A percentile compares a stretch with the other conserved stretches of the same genome.
Evolutionary conservation across 805 yeast genomes (phyloP).

Genomic region (Myxozyma neotropica): DNA sequence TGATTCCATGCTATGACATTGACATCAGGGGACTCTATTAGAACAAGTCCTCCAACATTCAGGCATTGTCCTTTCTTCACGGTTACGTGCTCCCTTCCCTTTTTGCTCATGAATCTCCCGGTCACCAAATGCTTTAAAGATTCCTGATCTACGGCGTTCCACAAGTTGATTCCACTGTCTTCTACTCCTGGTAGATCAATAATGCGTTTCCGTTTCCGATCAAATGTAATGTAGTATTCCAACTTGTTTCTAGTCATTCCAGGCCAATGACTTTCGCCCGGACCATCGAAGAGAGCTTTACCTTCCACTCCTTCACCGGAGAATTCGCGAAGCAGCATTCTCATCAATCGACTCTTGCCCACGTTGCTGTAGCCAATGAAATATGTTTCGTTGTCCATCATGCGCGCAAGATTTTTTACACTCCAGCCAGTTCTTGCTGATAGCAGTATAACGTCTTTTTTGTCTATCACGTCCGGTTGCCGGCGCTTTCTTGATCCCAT

Average conservation of each 20-base stretch:
- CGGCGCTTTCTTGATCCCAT: neutral
- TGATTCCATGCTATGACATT: conserved; percentile 41
- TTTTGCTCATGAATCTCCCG: conserved; percentile 24
- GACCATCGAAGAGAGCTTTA: conserved; percentile 42
- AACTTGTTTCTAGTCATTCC: conserved; percentile 67
- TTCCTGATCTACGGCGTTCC: conserved; percentile 36
- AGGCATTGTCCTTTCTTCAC: conserved; percentile 35
- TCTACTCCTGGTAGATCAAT: conserved; percentile 42
- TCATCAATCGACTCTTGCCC: conserved; percentile 77
- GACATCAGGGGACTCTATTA: conserved; percentile 36
- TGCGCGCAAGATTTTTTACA: conserved; percentile 45
- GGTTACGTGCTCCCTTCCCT: conserved; percentile 35
- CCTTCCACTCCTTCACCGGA: neutral
- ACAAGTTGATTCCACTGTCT: conserved; percentile 31
- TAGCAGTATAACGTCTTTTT: conserved; percentile 49
- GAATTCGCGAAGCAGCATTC: conserved; percentile 57
- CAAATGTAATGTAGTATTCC: conserved; percentile 44
- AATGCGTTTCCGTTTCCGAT: conserved; percentile 37
- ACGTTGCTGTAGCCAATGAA: conserved; percentile 89
- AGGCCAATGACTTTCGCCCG: conserved; percentile 53
- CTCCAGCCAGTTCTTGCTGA: conserved; percentile 62
- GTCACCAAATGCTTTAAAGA: conserved; percentile 21
- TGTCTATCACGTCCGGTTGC: neutral
- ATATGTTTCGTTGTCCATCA: conserved; percentile 42
- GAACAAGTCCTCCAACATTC: conserved; percentile 42